phyloP scores from a whole-genome alignment of 306 rosid species.

The Phaseolus lunatus region DNA sequence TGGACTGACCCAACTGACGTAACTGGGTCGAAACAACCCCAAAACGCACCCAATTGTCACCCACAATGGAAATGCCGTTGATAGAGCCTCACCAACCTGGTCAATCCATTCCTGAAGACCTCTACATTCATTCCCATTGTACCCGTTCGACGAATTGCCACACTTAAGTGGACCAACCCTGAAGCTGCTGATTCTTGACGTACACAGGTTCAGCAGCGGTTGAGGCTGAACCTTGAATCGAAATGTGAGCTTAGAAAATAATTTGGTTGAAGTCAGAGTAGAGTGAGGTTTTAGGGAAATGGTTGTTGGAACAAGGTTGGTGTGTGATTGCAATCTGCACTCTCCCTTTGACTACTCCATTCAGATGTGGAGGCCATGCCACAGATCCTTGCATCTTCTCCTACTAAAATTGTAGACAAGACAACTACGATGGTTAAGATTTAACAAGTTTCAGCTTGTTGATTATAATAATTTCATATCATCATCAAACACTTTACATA shows the following conservation, averaged over 20 bases:
- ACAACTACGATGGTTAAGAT: too few relatives aligned
- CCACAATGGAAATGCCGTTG: constrained; percentile 87
- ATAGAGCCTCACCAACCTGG: constrained; percentile 57
- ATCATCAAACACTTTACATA: too few relatives aligned
- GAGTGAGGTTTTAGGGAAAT: constrained; percentile 24
- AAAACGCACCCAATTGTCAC: constrained; percentile 71
- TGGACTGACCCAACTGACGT: constrained; percentile 78
- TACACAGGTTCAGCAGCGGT: not conserved
- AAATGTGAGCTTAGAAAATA: constrained; percentile 17
- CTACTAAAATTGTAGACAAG: not conserved
- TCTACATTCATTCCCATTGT: constrained; percentile 40
- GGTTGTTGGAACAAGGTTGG: constrained; percentile 33
- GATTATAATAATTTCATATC: too few relatives aligned
- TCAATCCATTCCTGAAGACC: constrained; percentile 68
- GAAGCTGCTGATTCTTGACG: not conserved
- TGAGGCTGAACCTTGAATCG: constrained; percentile 32
- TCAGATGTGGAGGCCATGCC: constrained; percentile 39
- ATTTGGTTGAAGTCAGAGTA: not conserved
- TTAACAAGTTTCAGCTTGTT: too few relatives aligned
- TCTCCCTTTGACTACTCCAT: constrained; percentile 38
- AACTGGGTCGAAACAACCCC: constrained; percentile 65
- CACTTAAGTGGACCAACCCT: constrained; percentile 49
- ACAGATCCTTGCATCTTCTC: not conserved
- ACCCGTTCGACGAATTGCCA: constrained; percentile 66
- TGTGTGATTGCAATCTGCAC: constrained; percentile 35